phyloP scores from a whole-genome alignment of 1,139 yeast genomes.

The Meyerozyma carpophila region DNA sequence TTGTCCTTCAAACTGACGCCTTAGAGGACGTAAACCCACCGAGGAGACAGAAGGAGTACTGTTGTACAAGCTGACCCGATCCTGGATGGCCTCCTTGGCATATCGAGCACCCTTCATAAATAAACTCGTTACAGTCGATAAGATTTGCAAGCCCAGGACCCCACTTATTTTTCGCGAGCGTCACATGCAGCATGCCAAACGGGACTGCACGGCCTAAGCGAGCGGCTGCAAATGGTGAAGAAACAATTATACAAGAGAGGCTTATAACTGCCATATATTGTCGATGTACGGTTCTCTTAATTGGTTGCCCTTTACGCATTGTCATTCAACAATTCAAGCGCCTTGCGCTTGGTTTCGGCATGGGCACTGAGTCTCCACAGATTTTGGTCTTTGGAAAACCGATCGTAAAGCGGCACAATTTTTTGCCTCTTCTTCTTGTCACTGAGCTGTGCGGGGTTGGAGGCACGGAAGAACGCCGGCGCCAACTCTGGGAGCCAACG shows the following conservation, averaged over 20 bases:
- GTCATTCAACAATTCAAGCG: conserved; percentile 11
- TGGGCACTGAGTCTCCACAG: conserved; percentile 40
- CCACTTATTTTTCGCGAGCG: neutral
- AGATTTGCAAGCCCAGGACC: neutral
- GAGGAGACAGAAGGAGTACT: conserved; percentile 20
- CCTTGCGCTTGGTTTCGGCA: conserved; percentile 26
- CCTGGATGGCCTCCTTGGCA: conserved; percentile 23
- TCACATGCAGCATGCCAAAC: neutral
- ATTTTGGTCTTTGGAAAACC: conserved; percentile 44
- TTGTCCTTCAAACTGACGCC: conserved; percentile 16
- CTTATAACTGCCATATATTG: too few relatives aligned
- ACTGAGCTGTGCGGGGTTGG: conserved; percentile 36
- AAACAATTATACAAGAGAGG: neutral
- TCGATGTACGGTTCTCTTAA: too few relatives aligned
- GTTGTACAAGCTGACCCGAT: conserved; percentile 27
- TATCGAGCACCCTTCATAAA: conserved; percentile 1
- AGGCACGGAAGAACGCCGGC: conserved; percentile 74
- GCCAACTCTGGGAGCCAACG: conserved; percentile 82
- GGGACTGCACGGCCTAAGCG: neutral
- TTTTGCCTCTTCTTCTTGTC: conserved; percentile 30
- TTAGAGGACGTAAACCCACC: conserved; percentile 25
- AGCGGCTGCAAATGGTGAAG: neutral
- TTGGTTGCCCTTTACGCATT: neutral
- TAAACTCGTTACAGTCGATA: neutral
- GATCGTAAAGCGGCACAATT: conserved; percentile 52